Conservation (phyloP, 345 rosid genomes). For the Kernera saxatilis region DNA sequence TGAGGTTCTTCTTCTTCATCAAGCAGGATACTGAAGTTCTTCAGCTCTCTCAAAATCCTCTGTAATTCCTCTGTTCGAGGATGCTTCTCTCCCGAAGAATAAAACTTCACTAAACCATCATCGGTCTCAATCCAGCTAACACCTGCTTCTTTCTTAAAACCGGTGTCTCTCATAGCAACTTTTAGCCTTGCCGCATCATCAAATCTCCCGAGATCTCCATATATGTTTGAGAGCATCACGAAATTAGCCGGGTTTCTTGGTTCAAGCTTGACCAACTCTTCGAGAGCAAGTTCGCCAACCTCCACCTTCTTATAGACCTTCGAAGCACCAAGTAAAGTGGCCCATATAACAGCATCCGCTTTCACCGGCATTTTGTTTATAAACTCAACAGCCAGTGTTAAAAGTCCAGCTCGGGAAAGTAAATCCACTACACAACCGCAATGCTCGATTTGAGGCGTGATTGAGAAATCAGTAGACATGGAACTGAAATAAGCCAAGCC, state of each 20-base stretch:
- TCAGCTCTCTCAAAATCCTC: slow-evolving; percentile 42
- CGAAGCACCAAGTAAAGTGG: slow-evolving; percentile 69
- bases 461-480: slow-evolving; percentile 53
- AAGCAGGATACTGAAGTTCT: slow-evolving; percentile 16
- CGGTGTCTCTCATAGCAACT: slow-evolving; percentile 78
- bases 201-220: slow-evolving; percentile 67
- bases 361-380: slow-evolving; percentile 54
- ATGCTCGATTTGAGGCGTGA: slow-evolving; percentile 74
- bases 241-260: slow-evolving; percentile 73
- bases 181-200: slow-evolving; percentile 67
- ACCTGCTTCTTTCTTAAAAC: slow-evolving; percentile 68
- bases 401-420: slow-evolving; percentile 67
- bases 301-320: slow-evolving; percentile 69
- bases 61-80: slow-evolving; percentile 47
- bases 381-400: slow-evolving; percentile 67
- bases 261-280: slow-evolving; percentile 52
- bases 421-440: slow-evolving; percentile 84
- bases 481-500: slow-evolving; percentile 62
- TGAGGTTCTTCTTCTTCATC: slow-evolving; percentile 2
- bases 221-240: slow-evolving; percentile 67
- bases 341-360: slow-evolving; percentile 86
- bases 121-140: slow-evolving; percentile 69
- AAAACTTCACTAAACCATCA: slow-evolving; percentile 59
- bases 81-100: slow-evolving; percentile 68
- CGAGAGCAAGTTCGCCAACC: slow-evolving; percentile 63